Conservation (phyloP, 352 stramenopile genomes). For the Pythium insidiosum region DNA sequence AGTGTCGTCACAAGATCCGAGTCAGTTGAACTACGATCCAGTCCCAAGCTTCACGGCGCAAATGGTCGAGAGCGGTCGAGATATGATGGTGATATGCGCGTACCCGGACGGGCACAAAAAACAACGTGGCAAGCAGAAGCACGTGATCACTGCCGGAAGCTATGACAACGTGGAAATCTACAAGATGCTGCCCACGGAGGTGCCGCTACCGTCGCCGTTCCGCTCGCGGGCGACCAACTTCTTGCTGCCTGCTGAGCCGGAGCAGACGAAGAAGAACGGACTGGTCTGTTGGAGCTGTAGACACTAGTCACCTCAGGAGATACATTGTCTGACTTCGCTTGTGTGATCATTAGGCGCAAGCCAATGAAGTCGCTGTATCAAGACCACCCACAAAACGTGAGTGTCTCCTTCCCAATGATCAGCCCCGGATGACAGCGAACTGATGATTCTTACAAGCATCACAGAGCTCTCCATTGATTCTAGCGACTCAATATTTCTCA, state of each 20-base stretch:
- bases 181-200: conserved; percentile 70
- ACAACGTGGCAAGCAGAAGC: conserved; percentile 22
- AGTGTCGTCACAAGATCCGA: conserved; percentile 51
- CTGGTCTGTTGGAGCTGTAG: too few species aligned
- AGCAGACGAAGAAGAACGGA: conserved; percentile 5
- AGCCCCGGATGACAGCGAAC: neutral
- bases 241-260: conserved; percentile 14
- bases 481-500: conserved; percentile 69
- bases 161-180: conserved; percentile 81
- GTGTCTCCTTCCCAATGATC: neutral
- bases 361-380: neutral
- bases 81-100: conserved; percentile 36
- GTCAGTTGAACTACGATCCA: conserved; percentile 62
- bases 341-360: neutral
- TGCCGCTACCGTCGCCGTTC: conserved; percentile 44
- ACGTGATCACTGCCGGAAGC: too few species aligned
- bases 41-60: conserved; percentile 42
- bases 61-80: conserved; percentile 14
- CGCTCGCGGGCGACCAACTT: conserved; percentile 36
- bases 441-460: neutral
- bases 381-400: conserved; percentile 2
- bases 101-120: conserved; percentile 71
- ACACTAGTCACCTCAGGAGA: neutral
- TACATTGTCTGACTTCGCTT: too few species aligned
- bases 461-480: conserved; percentile 20